These are phyloP conservation scores for Xanthoceras sorbifolium DNA, from an alignment of 345 rosid genomes.

Conservation along the genomic window DNA sequence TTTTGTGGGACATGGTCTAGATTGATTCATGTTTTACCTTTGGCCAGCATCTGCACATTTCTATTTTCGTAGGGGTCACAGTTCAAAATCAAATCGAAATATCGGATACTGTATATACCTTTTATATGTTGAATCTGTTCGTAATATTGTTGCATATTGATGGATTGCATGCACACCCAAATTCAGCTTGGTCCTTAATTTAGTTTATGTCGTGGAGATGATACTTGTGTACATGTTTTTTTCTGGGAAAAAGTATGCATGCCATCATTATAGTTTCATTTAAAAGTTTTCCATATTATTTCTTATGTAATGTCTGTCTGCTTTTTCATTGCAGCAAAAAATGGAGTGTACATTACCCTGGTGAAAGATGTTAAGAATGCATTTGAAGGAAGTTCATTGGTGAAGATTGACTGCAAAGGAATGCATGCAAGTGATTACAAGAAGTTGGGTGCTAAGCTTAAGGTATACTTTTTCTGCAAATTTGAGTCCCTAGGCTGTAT, in stretches of 20 bases:
- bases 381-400: constrained; percentile 83
- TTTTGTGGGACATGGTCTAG: background rate
- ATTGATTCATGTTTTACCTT: constrained; percentile 11
- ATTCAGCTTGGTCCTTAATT: constrained; percentile 1
- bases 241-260: background rate
- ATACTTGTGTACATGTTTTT: background rate
- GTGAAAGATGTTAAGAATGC: constrained; percentile 83
- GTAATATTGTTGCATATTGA: background rate
- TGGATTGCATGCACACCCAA: background rate
- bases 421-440: constrained; percentile 87
- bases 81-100: background rate
- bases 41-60: background rate
- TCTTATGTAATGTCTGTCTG: background rate
- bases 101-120: background rate
- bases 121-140: background rate
- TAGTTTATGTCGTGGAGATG: background rate
- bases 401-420: constrained; percentile 78
- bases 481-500: background rate
- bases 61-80: background rate
- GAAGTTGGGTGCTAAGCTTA: constrained; percentile 94
- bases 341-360: constrained; percentile 75
- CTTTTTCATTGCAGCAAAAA: constrained; percentile 62
- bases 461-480: constrained; percentile 36
- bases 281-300: background rate
- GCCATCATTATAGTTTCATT: constrained; percentile 5